Evolutionary conservation across 2,329 filamentous ascomycete genomes (phyloP).

Genomic region (Fusarium nematophilum): DNA sequence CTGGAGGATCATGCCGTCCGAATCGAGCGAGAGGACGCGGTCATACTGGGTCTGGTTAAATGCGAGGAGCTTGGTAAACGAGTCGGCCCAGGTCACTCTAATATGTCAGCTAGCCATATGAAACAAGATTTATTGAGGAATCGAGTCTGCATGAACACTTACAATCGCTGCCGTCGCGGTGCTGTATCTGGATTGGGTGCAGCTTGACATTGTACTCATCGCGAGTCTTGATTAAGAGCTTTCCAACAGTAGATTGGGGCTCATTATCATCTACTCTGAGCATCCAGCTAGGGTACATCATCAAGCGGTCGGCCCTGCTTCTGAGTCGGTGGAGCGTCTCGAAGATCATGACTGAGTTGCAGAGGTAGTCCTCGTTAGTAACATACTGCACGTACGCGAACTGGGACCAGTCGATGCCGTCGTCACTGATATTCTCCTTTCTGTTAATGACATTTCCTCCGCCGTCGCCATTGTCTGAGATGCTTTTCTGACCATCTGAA

Average conservation of each 20-base stretch:
- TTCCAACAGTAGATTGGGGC: not conserved
- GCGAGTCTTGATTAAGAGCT: constrained; percentile 54
- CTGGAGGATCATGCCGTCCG: constrained; percentile 72
- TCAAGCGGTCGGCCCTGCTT: constrained; percentile 57
- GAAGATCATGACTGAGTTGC: constrained; percentile 64
- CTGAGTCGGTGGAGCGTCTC: constrained; percentile 55
- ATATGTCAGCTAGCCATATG: not conserved
- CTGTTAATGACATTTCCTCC: not conserved
- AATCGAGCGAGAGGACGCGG: constrained; percentile 64
- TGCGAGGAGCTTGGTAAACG: constrained; percentile 75
- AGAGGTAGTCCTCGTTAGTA: constrained; percentile 59
- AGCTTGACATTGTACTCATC: constrained; percentile 59
- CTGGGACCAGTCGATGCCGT: constrained; percentile 24
- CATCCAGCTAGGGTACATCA: constrained; percentile 59
- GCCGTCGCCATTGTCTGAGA: too few relatives aligned
- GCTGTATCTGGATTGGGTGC: constrained; percentile 55
- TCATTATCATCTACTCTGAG: constrained; percentile 38
- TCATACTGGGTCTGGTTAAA: constrained; percentile 74
- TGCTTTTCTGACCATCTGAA: too few relatives aligned
- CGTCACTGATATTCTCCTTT: not conserved
- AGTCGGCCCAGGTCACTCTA: constrained; percentile 69
- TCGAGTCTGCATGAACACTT: too few relatives aligned
- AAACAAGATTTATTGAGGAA: too few relatives aligned
- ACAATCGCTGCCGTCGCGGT: constrained; percentile 51
- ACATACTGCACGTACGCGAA: constrained; percentile 64